Conservation (phyloP, 805 yeast species). For the Barnettozyma salicaria region DNA sequence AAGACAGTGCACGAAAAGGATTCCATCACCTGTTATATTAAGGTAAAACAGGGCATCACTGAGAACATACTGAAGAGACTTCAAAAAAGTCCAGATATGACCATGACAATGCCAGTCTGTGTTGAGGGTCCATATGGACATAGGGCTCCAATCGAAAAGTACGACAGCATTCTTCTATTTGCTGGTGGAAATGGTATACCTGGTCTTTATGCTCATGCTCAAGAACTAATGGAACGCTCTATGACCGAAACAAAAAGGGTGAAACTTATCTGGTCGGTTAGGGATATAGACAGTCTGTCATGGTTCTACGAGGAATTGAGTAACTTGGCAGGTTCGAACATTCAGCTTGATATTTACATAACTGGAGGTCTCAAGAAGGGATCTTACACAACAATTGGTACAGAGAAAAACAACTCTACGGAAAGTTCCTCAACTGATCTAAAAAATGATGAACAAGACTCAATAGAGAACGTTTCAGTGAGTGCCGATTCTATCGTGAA, state of each 20-base stretch:
- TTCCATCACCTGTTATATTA: conserved; percentile 34
- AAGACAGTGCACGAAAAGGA: conserved; percentile 32
- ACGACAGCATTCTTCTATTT: conserved; percentile 33
- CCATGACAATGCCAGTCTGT: conserved; percentile 27
- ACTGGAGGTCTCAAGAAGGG: conserved; percentile 25
- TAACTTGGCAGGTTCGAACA: conserved; percentile 23
- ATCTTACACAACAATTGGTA: not conserved
- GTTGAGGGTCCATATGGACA: conserved; percentile 60
- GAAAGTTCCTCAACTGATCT: conserved; percentile 4
- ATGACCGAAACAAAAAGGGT: conserved; percentile 26
- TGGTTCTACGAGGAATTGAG: conserved; percentile 44
- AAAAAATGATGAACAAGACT: not conserved
- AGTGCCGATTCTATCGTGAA: not conserved
- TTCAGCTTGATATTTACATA: conserved; percentile 32
- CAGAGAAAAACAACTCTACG: conserved; percentile 4
- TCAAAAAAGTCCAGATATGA: conserved; percentile 26
- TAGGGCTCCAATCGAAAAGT: conserved; percentile 31
- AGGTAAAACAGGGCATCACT: conserved; percentile 50
- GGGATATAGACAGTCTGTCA: conserved; percentile 41
- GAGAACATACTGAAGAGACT: conserved; percentile 32
- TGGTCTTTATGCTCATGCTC: conserved; percentile 39
- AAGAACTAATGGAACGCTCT: conserved; percentile 20
- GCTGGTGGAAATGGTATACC: conserved; percentile 49
- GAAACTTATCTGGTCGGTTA: conserved; percentile 59
- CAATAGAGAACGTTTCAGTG: not conserved